These are phyloP conservation scores for Hortiboletus flavorubellus DNA, from an alignment of 768 basidiomycete genomes.

Conservation along the genomic window DNA sequence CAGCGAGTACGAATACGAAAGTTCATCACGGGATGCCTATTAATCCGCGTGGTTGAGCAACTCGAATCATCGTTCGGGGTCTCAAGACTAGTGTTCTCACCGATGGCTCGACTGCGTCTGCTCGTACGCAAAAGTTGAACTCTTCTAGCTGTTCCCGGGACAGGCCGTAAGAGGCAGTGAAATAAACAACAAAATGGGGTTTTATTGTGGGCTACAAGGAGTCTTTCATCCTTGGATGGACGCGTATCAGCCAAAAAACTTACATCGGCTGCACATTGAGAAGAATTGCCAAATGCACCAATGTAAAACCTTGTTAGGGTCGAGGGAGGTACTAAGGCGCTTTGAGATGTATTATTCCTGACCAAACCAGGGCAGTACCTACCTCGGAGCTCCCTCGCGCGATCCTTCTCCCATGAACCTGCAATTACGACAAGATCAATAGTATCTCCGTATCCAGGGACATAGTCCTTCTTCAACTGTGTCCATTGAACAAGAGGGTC, in stretches of 20 bases:
- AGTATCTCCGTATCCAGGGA: slow-evolving; percentile 78
- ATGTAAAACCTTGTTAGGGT: slow-evolving; percentile 80
- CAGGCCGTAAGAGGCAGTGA: slow-evolving; percentile 75
- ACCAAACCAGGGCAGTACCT: slow-evolving; percentile 2
- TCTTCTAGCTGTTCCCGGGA: slow-evolving; percentile 64
- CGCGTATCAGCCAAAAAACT: slow-evolving; percentile 13
- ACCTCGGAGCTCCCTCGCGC: slow-evolving; percentile 78
- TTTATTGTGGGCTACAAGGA: slow-evolving; percentile 36
- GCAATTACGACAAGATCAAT: slow-evolving; percentile 77
- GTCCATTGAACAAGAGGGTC: not conserved
- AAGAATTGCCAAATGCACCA: slow-evolving; percentile 57
- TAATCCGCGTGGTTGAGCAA: not conserved
- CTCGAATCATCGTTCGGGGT: not conserved
- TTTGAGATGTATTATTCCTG: not conserved
- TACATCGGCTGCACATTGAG: slow-evolving; percentile 40
- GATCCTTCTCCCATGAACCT: slow-evolving; percentile 74
- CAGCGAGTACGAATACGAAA: slow-evolving; percentile 58
- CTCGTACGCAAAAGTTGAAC: slow-evolving; percentile 59
- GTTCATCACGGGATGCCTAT: slow-evolving; percentile 14
- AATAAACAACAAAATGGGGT: slow-evolving; percentile 72
- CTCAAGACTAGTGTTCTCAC: slow-evolving; percentile 7
- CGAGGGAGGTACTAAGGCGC: slow-evolving; percentile 56
- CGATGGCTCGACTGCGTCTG: slow-evolving; percentile 25
- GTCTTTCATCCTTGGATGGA: not conserved
- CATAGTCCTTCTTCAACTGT: slow-evolving; percentile 81